Evolutionary conservation across 176 grass and related monocot species (phyloP), one percentile per base, ranked within the genome.

Genomic region (Zoysia japonica): DNA sequence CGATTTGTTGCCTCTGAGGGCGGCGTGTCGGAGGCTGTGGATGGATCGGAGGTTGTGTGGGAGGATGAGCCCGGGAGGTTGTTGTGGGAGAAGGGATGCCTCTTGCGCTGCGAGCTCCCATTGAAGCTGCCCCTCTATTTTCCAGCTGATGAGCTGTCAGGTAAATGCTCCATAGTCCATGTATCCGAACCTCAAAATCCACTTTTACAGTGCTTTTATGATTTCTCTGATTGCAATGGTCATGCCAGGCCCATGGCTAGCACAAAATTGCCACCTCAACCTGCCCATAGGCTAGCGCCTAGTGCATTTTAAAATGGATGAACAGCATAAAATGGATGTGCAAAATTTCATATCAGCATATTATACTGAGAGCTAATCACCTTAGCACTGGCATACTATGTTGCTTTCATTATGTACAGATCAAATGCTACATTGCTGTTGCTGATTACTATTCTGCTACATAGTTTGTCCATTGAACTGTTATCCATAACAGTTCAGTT

Each of bases 61-160:
- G 92, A 90, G 64, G 90, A 92, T 71, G 81, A 92, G 42, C 88
- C 88, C 2, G 86, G 84, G 63, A 92, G 68, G 55, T 78, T 83
- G 68, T 59, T 98, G 39, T 94, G 90, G 88, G 87, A 98, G 77
- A 94, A 94, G 70, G 92, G 92, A 35, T 98, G 88, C 80, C 81
- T 98, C 56, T 54, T 98, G 12, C 90, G 78, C 69, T 98, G 88
- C 37, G 67, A 90, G 56, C 74, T 94, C 71, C 77, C 20, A 3
- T 68, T 98, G 52, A 92, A 94, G 83, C 77, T 98, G 65, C 92
- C 95, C 44, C 47, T 94, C 76, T 92, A 92, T 84, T 9, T 86
- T 83, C 67, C 88, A 15, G 39, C 47, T 15, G 63, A 92, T 84
- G 75, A 92, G 14, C 79, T 49, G 65, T 78, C 85, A 72, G 90